Base-by-base conservation (phyloP, 1,284 basidiomycete genomes). In the Spongispora temasekensis region DNA sequence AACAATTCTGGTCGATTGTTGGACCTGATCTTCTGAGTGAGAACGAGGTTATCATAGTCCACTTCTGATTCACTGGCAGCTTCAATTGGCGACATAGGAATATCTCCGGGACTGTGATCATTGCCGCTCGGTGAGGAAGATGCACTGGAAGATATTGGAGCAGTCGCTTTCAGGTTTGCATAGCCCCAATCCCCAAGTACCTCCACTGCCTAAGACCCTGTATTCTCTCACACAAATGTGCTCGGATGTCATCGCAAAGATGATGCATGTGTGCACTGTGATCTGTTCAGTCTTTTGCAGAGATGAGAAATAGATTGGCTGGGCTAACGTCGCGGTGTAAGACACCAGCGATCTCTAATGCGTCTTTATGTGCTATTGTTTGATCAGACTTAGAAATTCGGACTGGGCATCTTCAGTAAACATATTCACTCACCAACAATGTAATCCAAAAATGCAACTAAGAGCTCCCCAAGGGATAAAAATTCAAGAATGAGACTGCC, bases 391-490 rank as follows among this genome's bases (percentile, higher is more conserved):
- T 15, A 15, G 44, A 12, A 23, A 21, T 42, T 42, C 19, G 40
- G 10, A 21, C 21, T 44, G 19, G 23, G 25, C 5, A 32, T 52
- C 10, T 32, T 12, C 28, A n/a, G n/a, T n/a, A 23, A 21, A 52
- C 10, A 48, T 46, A 23, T 10, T 27, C n/a, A 59, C 57, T 46
- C 7, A 61, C 44, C 25, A 23, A 55, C 9, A 5, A 58, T 31
- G 9, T 42, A 46, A 35, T 61, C 60, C 17, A 61, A 15, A 46
- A 46, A 58, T 3, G 31, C 40, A 3, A 61, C 53, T 2, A 61
- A 35, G 9, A 58, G 60, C 21, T 61, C 60, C 25, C 57, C 57
- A 1, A 61, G 44, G 5, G 46, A 61, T n/a, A 48, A 59, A n/a
- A 61, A 61, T 3, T 55, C 32, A 3, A 55, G 10, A 17, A 61